These are phyloP conservation scores for Cyathus striatus DNA, from an alignment of 768 basidiomycete species.

Conservation along the genomic window DNA sequence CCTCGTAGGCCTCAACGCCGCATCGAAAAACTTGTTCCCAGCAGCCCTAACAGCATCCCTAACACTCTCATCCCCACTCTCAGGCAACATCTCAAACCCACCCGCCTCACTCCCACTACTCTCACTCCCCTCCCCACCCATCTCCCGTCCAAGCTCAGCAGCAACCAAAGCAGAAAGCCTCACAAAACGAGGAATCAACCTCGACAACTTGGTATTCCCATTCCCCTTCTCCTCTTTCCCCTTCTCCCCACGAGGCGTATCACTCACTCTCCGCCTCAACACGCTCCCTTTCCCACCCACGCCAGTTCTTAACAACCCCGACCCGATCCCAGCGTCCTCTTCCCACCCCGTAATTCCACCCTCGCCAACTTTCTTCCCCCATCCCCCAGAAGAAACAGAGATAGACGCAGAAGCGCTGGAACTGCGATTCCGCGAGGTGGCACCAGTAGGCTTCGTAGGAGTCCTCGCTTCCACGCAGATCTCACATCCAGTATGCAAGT, in stretches of 20 bases:
- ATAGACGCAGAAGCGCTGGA: background rate
- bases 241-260: constrained; percentile 43
- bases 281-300: constrained; percentile 52
- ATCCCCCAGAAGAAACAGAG: background rate
- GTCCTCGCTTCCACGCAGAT: constrained; percentile 69
- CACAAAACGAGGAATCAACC: constrained; percentile 67
- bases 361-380: constrained; percentile 21
- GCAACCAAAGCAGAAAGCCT: constrained; percentile 76
- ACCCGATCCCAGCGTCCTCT: constrained; percentile 70
- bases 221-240: constrained; percentile 12
- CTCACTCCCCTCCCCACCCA: constrained; percentile 40
- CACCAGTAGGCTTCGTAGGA: constrained; percentile 1
- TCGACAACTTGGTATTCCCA: constrained; percentile 62
- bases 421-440: background rate
- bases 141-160: constrained; percentile 70
- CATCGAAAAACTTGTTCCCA: background rate
- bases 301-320: constrained; percentile 57
- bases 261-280: constrained; percentile 43
- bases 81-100: constrained; percentile 15
- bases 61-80: background rate
- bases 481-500: constrained; percentile 68
- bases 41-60: background rate
- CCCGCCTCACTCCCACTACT: constrained; percentile 12
- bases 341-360: constrained; percentile 69
- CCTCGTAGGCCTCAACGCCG: constrained; percentile 62